Evolutionary conservation across 176 grass and related monocot species (phyloP).

Genomic region (Eremochloa ophiuroides): DNA sequence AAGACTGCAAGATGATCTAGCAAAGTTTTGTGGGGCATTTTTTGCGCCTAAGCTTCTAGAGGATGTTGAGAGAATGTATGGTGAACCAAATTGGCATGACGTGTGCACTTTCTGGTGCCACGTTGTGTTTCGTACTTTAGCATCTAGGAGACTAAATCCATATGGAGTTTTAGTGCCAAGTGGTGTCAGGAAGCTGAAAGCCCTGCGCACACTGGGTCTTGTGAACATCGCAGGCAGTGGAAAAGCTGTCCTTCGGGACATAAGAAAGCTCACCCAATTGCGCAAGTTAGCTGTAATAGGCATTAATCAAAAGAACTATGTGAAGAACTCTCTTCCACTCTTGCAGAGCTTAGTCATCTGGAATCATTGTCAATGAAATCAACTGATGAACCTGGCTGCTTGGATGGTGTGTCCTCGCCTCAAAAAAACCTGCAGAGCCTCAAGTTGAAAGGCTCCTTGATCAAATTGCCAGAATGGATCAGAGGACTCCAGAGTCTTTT

Average conservation of each 20-base stretch:
- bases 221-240: background rate
- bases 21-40: background rate
- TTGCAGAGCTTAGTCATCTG: background rate
- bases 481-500: background rate
- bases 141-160: background rate
- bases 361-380: background rate
- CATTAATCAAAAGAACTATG: background rate
- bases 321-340: background rate
- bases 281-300: background rate
- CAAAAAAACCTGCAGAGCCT: background rate
- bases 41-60: background rate
- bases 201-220: background rate
- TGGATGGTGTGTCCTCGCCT: background rate
- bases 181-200: background rate
- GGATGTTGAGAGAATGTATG: accelerated
- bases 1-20: background rate
- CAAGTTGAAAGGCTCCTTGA: background rate
- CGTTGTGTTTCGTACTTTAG: background rate
- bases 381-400: background rate
- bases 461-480: background rate
- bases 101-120: background rate
- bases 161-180: background rate
- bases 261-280: background rate
- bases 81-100: background rate
- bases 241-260: background rate